phyloP scores from a whole-genome alignment of 2,329 filamentous ascomycete genomes.

The Cladosporium sp. region DNA sequence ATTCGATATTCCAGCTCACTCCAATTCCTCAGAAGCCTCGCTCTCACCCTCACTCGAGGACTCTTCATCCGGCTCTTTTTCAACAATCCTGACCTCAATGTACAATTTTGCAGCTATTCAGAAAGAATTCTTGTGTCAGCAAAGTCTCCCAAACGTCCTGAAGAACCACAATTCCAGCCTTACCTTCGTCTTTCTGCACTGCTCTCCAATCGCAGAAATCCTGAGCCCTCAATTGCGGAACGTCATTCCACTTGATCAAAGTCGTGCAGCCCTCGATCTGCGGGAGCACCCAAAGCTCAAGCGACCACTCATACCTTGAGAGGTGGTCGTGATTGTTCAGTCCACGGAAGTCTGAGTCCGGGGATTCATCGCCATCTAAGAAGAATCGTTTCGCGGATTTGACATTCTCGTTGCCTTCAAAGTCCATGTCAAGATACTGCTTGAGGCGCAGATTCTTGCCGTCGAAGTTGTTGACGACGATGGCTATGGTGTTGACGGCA shows the following conservation, averaged over 20 bases:
- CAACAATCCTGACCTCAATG: conserved; percentile 16
- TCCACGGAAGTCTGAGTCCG: conserved; percentile 9
- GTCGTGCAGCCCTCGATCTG: conserved; percentile 6
- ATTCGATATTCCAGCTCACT: neutral
- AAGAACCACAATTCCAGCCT: neutral
- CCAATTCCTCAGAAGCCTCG: neutral
- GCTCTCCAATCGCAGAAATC: conserved; percentile 9
- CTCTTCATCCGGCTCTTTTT: neutral
- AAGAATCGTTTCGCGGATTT: conserved; percentile 9
- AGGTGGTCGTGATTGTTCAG: conserved; percentile 3
- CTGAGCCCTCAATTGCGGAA: neutral
- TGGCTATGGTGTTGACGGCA: conserved; percentile 1
- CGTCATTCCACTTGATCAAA: conserved; percentile 18
- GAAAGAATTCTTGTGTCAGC: neutral
- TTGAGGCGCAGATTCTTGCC: neutral
- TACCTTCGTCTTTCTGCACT: neutral
- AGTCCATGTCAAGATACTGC: conserved; percentile 13
- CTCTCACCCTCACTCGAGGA: neutral
- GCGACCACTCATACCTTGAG: neutral
- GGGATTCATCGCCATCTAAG: neutral
- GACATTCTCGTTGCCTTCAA: conserved; percentile 11
- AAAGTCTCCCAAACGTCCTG: neutral
- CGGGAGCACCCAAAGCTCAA: conserved; percentile 21
- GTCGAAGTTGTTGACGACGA: conserved; percentile 12
- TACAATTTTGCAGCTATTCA: conserved; percentile 12